Base-by-base conservation (phyloP, 495 filamentous ascomycete genomes). In the Xylaria bambusicola region DNA sequence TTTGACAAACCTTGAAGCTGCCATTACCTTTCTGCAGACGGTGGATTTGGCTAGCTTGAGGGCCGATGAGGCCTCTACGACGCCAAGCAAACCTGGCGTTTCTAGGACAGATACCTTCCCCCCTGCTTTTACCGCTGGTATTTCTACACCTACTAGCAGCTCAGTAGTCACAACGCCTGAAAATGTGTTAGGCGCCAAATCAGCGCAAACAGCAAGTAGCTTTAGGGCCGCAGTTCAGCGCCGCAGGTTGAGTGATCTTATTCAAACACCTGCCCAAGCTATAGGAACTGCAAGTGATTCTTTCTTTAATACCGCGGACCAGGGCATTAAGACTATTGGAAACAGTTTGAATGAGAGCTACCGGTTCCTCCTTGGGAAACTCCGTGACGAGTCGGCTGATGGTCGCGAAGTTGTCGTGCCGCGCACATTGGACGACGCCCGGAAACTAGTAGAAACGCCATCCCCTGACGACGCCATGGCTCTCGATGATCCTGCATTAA, bases 21-120 rank as follows among this genome's bases (percentile, higher is more conserved):
- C 93, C 47, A 92, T 98, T 44, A 90, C 87, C 52, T 99, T 99
- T 68, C 78, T 99, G n/a, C 93, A 98, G 66, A 97, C 94, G 23
- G 93, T 99, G 26, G 94, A 99, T 69, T 83, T 99, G 8, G 90
- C 92, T 13, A 96, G 88, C 46, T 80, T 99, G 10, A 86, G 93
- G 54, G 88, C 88, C n/a, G 91, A 96, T 57, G 92, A 93, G 66
- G 67, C 79, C 13, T 77, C 75, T 20, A 77, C 78, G 0, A 88
- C 89, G 0, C 88, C 88, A 15, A 62, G 75, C 24, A 90, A 88
- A 65, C 65, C 78, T 8, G 70, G 72, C 15, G 81, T 75, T 58
- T 77, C 84, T 1, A 73, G 77, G 33, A 83, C 72, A 4, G 77
- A 84, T 46, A 80, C 76, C 1, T 80, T 82, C 26, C 75, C 77